Conservation (phyloP, 805 yeast genomes). For the Hyphopichia homilentoma region DNA sequence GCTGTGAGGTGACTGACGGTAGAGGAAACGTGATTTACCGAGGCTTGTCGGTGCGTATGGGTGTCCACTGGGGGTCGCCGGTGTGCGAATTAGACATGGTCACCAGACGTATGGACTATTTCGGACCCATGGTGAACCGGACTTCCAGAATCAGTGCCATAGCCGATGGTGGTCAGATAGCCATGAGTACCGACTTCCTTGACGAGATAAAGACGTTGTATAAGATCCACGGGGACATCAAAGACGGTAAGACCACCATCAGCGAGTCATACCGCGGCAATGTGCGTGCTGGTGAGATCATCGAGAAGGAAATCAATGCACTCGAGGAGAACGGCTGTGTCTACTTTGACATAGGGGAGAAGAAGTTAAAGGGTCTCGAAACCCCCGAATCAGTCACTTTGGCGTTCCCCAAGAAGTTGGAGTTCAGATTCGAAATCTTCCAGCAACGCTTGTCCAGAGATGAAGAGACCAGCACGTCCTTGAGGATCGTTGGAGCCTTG, state of each 20-base stretch:
- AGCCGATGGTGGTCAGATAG: constrained; percentile 98
- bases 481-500: constrained; percentile 32
- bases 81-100: constrained; percentile 94
- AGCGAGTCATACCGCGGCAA: constrained; percentile 45
- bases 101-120: constrained; percentile 96
- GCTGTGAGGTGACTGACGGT: constrained; percentile 71
- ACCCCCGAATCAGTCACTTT: constrained; percentile 84
- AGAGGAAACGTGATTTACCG: constrained; percentile 62
- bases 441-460: constrained; percentile 21
- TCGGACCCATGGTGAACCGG: constrained; percentile 97
- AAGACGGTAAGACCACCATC: constrained; percentile 19
- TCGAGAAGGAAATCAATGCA: constrained; percentile 62
- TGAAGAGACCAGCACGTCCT: constrained; percentile 26
- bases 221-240: constrained; percentile 42
- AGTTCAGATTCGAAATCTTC: constrained; percentile 51
- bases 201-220: constrained; percentile 63
- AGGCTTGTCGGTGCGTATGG: constrained; percentile 96
- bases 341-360: constrained; percentile 72
- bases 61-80: constrained; percentile 97
- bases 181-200: constrained; percentile 78
- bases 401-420: constrained; percentile 65
- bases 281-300: constrained; percentile 46
- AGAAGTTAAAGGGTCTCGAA: constrained; percentile 89
- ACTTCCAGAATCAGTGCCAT: constrained; percentile 90
- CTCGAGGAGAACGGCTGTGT: constrained; percentile 68